These are phyloP conservation scores for Rhamnella rubrinervis DNA, from an alignment of 331 rosid genomes.

Conservation along the genomic window DNA sequence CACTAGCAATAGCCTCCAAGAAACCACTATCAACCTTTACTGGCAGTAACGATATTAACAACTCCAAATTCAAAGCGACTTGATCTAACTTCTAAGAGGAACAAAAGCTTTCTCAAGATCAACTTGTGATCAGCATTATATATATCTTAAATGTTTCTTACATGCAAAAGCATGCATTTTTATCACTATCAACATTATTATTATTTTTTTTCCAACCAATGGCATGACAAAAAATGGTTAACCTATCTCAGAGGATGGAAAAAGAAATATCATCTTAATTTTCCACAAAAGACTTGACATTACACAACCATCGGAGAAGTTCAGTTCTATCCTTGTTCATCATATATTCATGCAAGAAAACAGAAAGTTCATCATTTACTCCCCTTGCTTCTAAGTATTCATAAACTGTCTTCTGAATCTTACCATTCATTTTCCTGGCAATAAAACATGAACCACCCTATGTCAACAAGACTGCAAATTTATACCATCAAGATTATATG, in stretches of 20 bases:
- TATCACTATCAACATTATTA: neutral
- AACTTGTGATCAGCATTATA: no score
- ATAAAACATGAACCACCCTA: constrained; percentile 20
- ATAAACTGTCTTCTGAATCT: constrained; percentile 41
- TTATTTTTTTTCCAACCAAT: constrained; percentile 11
- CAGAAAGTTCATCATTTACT: constrained; percentile 57
- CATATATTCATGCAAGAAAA: constrained; percentile 75
- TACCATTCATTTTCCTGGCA: constrained; percentile 54
- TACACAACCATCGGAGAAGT: constrained; percentile 62
- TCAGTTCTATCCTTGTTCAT: constrained; percentile 83
- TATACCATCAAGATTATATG: neutral
- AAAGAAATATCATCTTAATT: constrained; percentile 31
- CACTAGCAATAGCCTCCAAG: no score
- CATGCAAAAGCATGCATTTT: no score
- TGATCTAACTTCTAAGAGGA: no score
- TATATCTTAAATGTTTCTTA: no score
- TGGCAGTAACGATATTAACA: no score
- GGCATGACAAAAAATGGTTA: constrained; percentile 10
- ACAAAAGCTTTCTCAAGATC: no score
- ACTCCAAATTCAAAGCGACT: no score
- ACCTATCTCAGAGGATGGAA: neutral
- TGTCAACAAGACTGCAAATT: constrained; percentile 22
- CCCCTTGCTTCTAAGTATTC: constrained; percentile 68
- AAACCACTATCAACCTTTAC: no score
- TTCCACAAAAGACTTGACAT: constrained; percentile 56